A percentile compares a stretch with the other conserved stretches of the same genome.
Conservation (phyloP, 2,329 filamentous ascomycete genomes). For the Alternaria gansuensis region DNA sequence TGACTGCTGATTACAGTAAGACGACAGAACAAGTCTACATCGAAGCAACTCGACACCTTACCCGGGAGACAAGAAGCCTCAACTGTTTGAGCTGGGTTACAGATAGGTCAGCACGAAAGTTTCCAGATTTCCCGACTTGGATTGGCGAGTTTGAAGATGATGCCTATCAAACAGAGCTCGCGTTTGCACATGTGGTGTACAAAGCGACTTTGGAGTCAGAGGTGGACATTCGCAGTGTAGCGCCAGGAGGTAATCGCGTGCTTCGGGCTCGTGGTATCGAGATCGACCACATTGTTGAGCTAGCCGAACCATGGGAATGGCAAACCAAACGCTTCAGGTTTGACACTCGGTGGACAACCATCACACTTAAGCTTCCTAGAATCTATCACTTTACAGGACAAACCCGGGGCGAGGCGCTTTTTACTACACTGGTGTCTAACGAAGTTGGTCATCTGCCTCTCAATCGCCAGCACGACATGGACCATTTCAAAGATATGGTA, state of each 20-base stretch:
- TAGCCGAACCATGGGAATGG: conserved; percentile 6
- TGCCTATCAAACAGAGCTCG: conserved; percentile 8
- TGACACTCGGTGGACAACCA: conserved; percentile 3
- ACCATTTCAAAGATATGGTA: conserved; percentile 2
- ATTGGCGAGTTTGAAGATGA: conserved; percentile 10
- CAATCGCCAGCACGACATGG: background rate
- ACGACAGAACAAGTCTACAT: background rate
- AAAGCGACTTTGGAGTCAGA: background rate
- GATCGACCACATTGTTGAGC: background rate
- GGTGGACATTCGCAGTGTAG: background rate
- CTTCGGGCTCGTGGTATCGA: background rate
- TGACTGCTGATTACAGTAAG: conserved; percentile 8
- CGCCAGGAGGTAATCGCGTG: background rate
- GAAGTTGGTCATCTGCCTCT: background rate
- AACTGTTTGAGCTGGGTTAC: conserved; percentile 10
- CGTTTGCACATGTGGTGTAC: background rate
- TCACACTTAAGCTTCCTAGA: conserved; percentile 7
- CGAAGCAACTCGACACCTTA: background rate
- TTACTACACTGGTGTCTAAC: conserved; percentile 5
- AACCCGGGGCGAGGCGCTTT: conserved; percentile 1
- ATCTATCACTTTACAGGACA: background rate
- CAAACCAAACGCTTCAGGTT: background rate
- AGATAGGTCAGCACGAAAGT: background rate
- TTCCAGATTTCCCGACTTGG: background rate
- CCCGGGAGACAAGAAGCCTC: conserved; percentile 3